Base-by-base conservation (phyloP, 257 asterid genomes). In the Lycium ferocissimum region DNA sequence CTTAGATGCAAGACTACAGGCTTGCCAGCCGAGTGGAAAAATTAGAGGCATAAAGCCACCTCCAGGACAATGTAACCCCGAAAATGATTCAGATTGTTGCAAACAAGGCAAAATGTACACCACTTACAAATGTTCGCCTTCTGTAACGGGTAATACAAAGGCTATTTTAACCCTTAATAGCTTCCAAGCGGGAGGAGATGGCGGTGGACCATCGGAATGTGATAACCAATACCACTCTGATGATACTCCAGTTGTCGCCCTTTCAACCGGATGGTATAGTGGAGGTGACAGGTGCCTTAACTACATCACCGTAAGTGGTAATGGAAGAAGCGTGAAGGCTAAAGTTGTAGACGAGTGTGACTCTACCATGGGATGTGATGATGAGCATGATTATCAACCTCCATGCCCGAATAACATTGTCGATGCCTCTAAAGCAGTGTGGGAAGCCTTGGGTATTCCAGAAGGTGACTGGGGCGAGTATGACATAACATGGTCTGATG, bases 391-490 rank as follows among this genome's bases (percentile, higher is more conserved):
- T 54, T 87, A 85, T 75, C 92, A 90, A 78, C 93, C 90, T n/a
- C 93, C 91, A 0, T 90, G 93, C 71, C 88, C 91, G 20, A 83
- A 89, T 53, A 90, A 90, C 87, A 90, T 90, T 0, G 91, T 90
- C 7, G 93, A 89, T 58, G 91, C 88, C 17, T 90, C 93, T 0
- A 89, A 86, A 76, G 91, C 91, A 0, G 91, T 89, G 20, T 89
- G 94, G 92, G 12, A 86, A 54, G 91, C 94, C 3, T 86, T 91
- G 70, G 90, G 88, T 2, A 87, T 87, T 40, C 81, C 85, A 3
- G 79, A 82, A 54, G 85, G 47, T 45, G 26, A 85, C 7, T 87
- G 91, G 90, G 92, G 90, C 12, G 91, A 81, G 3, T 62, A 87
- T 89, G 89, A 87, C n/a, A 86, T 90, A 54, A 87, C 91, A 3